Percentiles rank a stretch among this genome's conserved stretches.
phyloP scores from a whole-genome alignment of 305 asterid species.

The Coffea humblotiana region DNA sequence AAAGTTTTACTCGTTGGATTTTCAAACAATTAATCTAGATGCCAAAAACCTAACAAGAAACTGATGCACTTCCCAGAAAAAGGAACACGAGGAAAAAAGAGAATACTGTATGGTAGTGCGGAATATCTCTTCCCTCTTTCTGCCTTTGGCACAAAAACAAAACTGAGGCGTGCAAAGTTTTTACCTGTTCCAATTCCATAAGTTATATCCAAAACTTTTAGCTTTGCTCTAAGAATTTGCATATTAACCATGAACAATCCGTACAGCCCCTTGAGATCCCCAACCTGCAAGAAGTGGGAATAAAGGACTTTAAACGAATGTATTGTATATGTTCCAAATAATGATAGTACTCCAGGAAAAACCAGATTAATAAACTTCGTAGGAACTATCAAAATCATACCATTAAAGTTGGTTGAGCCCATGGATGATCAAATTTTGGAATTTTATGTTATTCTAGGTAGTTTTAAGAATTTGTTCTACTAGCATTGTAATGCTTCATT shows the following conservation, averaged over 20 bases:
- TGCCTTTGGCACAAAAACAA: background rate
- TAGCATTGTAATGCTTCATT: background rate
- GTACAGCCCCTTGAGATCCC: constrained; percentile 30
- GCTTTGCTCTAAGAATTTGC: constrained; percentile 27
- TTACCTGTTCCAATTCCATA: constrained; percentile 34
- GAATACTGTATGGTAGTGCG: background rate
- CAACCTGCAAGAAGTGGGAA: constrained; percentile 21
- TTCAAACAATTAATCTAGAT: background rate
- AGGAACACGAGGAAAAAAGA: background rate
- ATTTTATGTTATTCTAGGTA: background rate
- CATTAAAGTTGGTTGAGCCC: background rate
- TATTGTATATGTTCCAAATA: background rate
- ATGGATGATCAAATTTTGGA: background rate
- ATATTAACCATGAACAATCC: constrained; percentile 25
- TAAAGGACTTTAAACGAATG: background rate
- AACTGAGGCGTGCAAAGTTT: background rate
- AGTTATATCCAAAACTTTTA: constrained; percentile 29
- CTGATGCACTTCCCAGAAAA: background rate
- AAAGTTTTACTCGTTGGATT: background rate
- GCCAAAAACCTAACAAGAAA: background rate
- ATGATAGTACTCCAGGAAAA: background rate
- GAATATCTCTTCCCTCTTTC: background rate
- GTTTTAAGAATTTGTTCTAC: background rate
- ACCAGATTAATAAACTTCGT: background rate
- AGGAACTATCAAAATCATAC: background rate